These are phyloP conservation scores for Orbilia quercus DNA, from an alignment of 2,329 filamentous ascomycete genomes.

Conservation along the genomic window DNA sequence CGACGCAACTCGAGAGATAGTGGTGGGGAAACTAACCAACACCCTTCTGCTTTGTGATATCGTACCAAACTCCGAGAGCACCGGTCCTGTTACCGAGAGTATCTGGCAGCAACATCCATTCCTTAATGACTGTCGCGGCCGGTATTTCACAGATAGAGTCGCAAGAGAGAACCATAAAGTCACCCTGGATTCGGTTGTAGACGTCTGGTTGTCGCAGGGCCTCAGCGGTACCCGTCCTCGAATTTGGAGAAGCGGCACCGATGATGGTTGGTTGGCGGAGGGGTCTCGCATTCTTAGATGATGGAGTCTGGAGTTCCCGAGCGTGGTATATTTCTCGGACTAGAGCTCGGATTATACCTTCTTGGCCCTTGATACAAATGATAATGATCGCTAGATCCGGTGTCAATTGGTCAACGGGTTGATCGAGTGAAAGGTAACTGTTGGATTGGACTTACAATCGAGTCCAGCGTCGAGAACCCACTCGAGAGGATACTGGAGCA, in stretches of 20 bases:
- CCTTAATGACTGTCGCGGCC: constrained; percentile 82
- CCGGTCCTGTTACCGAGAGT: constrained; percentile 64
- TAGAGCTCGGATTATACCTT: constrained; percentile 49
- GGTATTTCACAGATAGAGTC: constrained; percentile 91
- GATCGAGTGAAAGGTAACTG: background rate
- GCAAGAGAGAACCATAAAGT: constrained; percentile 92
- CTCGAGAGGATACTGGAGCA: constrained; percentile 90
- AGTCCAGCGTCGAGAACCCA: constrained; percentile 82
- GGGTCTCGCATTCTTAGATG: constrained; percentile 33
- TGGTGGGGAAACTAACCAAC: constrained; percentile 63
- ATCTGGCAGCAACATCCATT: constrained; percentile 75
- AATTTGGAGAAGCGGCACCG: constrained; percentile 6
- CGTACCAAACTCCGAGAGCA: constrained; percentile 89
- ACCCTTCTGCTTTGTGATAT: constrained; percentile 79
- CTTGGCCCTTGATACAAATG: constrained; percentile 51
- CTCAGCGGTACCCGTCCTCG: constrained; percentile 77
- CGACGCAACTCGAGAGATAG: background rate
- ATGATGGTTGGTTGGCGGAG: constrained; percentile 63
- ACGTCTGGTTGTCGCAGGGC: constrained; percentile 87
- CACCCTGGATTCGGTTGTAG: constrained; percentile 78
- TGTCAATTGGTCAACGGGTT: constrained; percentile 66
- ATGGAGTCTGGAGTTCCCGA: constrained; percentile 34
- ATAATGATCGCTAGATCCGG: constrained; percentile 60
- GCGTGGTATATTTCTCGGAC: constrained; percentile 50
- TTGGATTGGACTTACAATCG: constrained; percentile 52